Conservation (phyloP, 2,329 filamentous ascomycete genomes). For the Pestalotiopsis sp. region DNA sequence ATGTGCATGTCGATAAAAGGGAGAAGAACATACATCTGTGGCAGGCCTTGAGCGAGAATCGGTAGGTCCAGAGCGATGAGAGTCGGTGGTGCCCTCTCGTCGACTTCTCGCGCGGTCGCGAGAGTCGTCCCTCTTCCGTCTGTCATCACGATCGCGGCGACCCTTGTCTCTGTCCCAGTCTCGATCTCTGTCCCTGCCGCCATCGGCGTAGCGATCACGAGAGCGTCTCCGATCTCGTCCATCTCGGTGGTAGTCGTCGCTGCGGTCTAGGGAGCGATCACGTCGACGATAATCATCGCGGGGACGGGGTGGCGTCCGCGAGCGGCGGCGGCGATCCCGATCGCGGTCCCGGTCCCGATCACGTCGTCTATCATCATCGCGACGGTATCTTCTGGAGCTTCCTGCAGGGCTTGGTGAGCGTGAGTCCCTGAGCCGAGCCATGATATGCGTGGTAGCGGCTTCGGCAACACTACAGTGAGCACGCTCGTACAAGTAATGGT, state of each 20-base stretch:
- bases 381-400: conserved; percentile 72
- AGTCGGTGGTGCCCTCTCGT: conserved; percentile 73
- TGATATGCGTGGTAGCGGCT: conserved; percentile 38
- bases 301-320: conserved; percentile 58
- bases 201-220: conserved; percentile 50
- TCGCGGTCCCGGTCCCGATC: conserved; percentile 50
- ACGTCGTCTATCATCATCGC: conserved; percentile 59
- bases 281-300: conserved; percentile 63
- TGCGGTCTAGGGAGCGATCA: conserved; percentile 70
- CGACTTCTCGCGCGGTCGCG: conserved; percentile 65
- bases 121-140: conserved; percentile 73
- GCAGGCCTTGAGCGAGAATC: conserved; percentile 48
- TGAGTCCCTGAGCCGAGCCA: conserved; percentile 69
- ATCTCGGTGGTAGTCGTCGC: conserved; percentile 58
- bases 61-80: conserved; percentile 55
- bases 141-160: conserved; percentile 56
- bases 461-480: conserved; percentile 36
- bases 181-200: conserved; percentile 49
- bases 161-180: conserved; percentile 64
- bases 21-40: conserved; percentile 56
- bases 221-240: conserved; percentile 68
- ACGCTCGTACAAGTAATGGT: conserved; percentile 25
- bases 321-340: conserved; percentile 53
- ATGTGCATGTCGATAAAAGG: not conserved
- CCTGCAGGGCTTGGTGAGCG: conserved; percentile 94